Evolutionary conservation across 2,329 filamentous ascomycete species (phyloP).

Genomic region (Calonectria honghensis): DNA sequence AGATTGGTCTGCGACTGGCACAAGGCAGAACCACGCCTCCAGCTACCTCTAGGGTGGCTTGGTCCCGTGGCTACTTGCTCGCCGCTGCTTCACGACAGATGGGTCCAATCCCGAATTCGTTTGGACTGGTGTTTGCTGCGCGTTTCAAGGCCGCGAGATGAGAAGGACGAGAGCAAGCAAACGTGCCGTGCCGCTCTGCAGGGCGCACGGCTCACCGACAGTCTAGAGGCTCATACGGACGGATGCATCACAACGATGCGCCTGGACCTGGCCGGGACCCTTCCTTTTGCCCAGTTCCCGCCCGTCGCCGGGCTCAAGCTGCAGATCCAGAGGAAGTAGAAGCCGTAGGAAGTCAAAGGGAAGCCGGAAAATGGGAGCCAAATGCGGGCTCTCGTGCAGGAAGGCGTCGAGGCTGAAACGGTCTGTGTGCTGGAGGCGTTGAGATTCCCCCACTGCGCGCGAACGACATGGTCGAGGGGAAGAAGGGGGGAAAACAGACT

Average conservation of each 20-base stretch:
- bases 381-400: conserved; percentile 26
- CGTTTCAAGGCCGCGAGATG: conserved; percentile 21
- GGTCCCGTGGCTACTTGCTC: conserved; percentile 1
- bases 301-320: neutral
- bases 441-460: conserved; percentile 12
- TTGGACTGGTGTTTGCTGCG: neutral
- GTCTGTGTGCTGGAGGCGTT: conserved; percentile 23
- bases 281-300: conserved; percentile 13
- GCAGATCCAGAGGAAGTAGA: conserved; percentile 25
- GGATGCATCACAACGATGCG: conserved; percentile 27
- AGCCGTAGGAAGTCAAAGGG: conserved; percentile 5
- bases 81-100: conserved; percentile 18
- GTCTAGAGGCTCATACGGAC: conserved; percentile 24
- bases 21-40: neutral
- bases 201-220: conserved; percentile 33
- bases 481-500: conserved; percentile 2
- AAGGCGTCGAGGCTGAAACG: conserved; percentile 27
- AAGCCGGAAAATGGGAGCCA: conserved; percentile 8
- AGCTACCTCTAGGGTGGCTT: neutral
- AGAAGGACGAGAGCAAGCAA: conserved; percentile 1
- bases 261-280: neutral
- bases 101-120: conserved; percentile 2
- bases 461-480: conserved; percentile 24
- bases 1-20: neutral
- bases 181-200: conserved; percentile 35